These are phyloP conservation scores for Firmiana major DNA, from an alignment of 345 rosid species.

Conservation along the genomic window DNA sequence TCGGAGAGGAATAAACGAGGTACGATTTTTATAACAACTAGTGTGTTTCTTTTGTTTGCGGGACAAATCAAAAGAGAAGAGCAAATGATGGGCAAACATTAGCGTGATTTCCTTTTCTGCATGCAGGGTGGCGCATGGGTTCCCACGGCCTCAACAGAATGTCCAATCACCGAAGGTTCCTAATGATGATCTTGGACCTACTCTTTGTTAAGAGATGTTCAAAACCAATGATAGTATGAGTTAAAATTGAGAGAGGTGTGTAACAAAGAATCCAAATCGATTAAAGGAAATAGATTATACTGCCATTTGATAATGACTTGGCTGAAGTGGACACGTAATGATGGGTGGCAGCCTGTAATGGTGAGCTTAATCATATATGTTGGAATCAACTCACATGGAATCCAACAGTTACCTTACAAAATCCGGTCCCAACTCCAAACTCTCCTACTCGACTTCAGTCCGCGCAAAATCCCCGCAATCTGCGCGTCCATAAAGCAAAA, in stretches of 20 bases:
- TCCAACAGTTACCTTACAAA: background rate
- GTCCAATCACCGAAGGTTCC: background rate
- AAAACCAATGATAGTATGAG: no score
- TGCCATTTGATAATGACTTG: background rate
- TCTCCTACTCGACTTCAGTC: no score
- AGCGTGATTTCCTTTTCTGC: background rate
- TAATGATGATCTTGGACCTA: no score
- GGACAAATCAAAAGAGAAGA: background rate
- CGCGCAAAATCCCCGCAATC: constrained; percentile 20
- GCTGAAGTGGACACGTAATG: background rate
- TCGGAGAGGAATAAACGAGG: no score
- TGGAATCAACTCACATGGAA: background rate
- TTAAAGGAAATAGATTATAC: background rate
- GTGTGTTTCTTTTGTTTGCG: background rate
- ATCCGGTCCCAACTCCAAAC: no score
- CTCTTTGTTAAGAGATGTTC: no score
- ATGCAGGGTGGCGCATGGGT: background rate
- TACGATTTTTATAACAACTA: no score
- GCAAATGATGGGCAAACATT: background rate
- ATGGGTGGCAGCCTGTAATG: background rate
- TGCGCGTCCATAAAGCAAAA: constrained; percentile 20
- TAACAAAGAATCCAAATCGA: background rate
- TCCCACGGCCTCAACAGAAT: constrained; percentile 9
- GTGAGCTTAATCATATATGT: no score
- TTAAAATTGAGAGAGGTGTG: background rate